These are phyloP conservation scores for Aspergillus eucalypticola DNA, from an alignment of 2,329 filamentous ascomycete genomes.

Conservation along the genomic window DNA sequence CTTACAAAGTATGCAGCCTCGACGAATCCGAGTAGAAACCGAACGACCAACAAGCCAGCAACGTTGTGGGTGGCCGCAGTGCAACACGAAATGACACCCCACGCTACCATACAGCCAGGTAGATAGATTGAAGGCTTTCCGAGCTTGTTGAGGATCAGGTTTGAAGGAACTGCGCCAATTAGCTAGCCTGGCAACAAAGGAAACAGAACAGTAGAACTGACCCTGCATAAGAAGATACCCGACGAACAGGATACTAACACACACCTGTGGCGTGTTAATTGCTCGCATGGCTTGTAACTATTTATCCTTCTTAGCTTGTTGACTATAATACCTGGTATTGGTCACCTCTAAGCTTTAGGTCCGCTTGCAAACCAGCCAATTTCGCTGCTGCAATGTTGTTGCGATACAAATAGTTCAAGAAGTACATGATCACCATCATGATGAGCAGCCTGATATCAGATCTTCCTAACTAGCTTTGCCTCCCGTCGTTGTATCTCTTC, in stretches of 20 bases:
- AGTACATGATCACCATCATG: constrained; percentile 27
- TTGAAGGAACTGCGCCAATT: constrained; percentile 41
- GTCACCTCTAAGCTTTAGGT: constrained; percentile 33
- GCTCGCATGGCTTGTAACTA: too few relatives aligned
- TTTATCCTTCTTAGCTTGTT: not conserved
- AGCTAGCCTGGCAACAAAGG: not conserved
- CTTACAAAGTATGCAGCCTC: constrained; percentile 39
- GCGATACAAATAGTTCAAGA: constrained; percentile 43
- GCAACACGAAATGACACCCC: constrained; percentile 62
- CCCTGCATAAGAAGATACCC: constrained; percentile 49
- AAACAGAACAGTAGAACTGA: not conserved
- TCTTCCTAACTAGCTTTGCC: not conserved
- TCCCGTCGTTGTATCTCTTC: not conserved
- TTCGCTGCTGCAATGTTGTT: constrained; percentile 46
- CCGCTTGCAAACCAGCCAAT: constrained; percentile 41
- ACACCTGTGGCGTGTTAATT: constrained; percentile 39
- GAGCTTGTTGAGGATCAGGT: constrained; percentile 49
- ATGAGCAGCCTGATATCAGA: not conserved
- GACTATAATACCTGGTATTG: not conserved
- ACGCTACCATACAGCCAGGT: constrained; percentile 52
- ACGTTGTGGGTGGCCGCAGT: constrained; percentile 49
- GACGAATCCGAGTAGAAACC: constrained; percentile 42
- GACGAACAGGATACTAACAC: constrained; percentile 49
- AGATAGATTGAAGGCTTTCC: constrained; percentile 49
- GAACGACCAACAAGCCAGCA: constrained; percentile 38